A percentile compares a stretch with the other conserved stretches of the same genome.
These are phyloP conservation scores for Sarocladium oryzae DNA, from an alignment of 2,329 filamentous ascomycete species.

Conservation along the genomic window DNA sequence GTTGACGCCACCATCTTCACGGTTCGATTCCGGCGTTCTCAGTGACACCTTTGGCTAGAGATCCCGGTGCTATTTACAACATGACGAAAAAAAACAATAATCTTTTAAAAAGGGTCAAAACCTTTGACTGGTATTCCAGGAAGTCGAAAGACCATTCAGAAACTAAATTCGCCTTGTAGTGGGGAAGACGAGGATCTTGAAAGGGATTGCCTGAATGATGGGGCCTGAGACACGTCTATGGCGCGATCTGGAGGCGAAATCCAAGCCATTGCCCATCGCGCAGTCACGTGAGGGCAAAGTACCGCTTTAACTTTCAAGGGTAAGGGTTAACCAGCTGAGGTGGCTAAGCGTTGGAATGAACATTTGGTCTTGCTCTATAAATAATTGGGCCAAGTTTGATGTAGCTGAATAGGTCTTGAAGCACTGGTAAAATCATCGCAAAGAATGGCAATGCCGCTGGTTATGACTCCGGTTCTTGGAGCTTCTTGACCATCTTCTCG, in stretches of 20 bases:
- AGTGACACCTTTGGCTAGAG: neutral
- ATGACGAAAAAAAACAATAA: neutral
- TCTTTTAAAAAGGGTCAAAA: neutral
- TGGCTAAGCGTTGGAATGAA: too few species aligned
- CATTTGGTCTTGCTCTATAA: neutral
- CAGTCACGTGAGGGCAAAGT: constrained; percentile 21
- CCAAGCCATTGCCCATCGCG: constrained; percentile 18
- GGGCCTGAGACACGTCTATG: constrained; percentile 15
- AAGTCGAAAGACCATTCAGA: too few species aligned
- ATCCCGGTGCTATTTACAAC: neutral
- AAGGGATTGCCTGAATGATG: constrained; percentile 1
- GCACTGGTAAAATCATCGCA: too few species aligned
- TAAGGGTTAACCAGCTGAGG: constrained; percentile 4
- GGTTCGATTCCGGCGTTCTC: neutral
- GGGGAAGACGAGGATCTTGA: constrained; percentile 3
- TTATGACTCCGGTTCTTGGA: too few species aligned
- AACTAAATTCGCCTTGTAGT: neutral
- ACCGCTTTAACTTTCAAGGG: constrained; percentile 6
- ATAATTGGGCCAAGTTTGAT: too few species aligned
- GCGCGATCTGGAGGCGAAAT: constrained; percentile 14
- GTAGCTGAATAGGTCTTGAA: too few species aligned
- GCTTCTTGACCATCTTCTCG: constrained; percentile 34
- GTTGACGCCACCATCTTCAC: constrained; percentile 28
- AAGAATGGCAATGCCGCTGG: too few species aligned
- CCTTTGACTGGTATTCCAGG: too few species aligned